Evolutionary conservation across 208 protist genomes (phyloP).

Genomic region (Trypanosoma brucei): DNA sequence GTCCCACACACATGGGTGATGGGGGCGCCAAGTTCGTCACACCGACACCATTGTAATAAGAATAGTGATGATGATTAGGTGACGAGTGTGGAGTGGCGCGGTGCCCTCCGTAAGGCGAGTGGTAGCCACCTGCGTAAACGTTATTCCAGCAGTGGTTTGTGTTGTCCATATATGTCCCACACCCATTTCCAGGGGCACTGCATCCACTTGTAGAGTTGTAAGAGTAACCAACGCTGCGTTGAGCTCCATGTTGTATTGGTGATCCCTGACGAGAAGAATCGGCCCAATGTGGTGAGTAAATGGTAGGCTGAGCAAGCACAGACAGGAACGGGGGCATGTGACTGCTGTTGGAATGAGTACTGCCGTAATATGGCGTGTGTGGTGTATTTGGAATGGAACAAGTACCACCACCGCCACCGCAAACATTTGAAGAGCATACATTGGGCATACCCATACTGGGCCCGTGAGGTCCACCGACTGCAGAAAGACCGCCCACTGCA

Average conservation of each 20-base stretch:
- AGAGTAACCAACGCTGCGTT: slow-evolving; percentile 8
- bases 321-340: slow-evolving; percentile 17
- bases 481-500: not conserved
- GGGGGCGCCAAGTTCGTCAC: not conserved
- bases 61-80: slow-evolving; percentile 11
- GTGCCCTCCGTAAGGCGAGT: slow-evolving; percentile 21
- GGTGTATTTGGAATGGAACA: slow-evolving; percentile 25
- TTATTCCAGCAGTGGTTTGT: slow-evolving; percentile 3
- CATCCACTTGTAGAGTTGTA: slow-evolving; percentile 1
- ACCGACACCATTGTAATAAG: slow-evolving; percentile 1
- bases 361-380: slow-evolving; percentile 26
- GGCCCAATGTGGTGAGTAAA: slow-evolving; percentile 21
- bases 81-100: slow-evolving; percentile 19
- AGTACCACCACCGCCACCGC: slow-evolving; percentile 19
- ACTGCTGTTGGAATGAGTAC: slow-evolving; percentile 23
- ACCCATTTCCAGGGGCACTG: not conserved
- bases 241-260: slow-evolving; percentile 16
- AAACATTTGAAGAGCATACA: slow-evolving; percentile 15
- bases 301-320: slow-evolving; percentile 20
- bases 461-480: not conserved
- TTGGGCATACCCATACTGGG: not conserved
- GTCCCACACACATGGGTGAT: slow-evolving; percentile 8
- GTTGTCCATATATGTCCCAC: slow-evolving; percentile 6
- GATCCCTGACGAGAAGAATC: slow-evolving; percentile 23
- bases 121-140: not conserved